Evolutionary conservation across 768 basidiomycete species (phyloP).

Genomic region (Phlegmacium glaucopus): DNA sequence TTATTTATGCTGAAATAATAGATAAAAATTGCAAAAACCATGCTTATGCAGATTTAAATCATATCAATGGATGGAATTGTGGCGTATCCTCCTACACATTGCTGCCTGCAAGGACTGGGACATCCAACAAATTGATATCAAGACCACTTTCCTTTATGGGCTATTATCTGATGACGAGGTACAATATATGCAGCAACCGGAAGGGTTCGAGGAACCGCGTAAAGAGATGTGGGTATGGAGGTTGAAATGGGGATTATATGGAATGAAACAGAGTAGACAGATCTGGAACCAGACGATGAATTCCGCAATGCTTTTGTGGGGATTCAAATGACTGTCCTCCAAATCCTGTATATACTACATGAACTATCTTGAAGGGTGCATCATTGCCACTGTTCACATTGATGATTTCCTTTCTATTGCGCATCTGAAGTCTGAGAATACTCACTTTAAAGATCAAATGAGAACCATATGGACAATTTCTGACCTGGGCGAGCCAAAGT

Average conservation of each 20-base stretch:
- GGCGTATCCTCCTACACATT: constrained; percentile 32
- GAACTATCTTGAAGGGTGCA: constrained; percentile 2
- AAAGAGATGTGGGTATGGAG: constrained; percentile 22
- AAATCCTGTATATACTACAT: constrained; percentile 33
- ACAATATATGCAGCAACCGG: constrained; percentile 35
- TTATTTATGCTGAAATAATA: too few species aligned
- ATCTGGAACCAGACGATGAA: constrained; percentile 41
- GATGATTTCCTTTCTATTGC: constrained; percentile 28
- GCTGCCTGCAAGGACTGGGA: constrained; percentile 32
- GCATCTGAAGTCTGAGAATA: constrained; percentile 4
- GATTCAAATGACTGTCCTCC: constrained; percentile 25
- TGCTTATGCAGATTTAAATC: too few species aligned
- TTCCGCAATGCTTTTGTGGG: constrained; percentile 27
- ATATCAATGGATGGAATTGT: constrained; percentile 40
- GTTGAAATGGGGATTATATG: constrained; percentile 21
- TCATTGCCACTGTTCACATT: constrained; percentile 31
- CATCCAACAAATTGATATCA: constrained; percentile 36
- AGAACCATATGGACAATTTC: constrained; percentile 25
- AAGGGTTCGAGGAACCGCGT: constrained; percentile 25
- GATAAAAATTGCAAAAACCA: too few species aligned
- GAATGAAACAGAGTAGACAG: too few species aligned
- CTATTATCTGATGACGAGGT: constrained; percentile 24
- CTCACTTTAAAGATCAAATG: constrained; percentile 26
- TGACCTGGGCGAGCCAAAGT: constrained; percentile 24
- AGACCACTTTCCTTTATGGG: constrained; percentile 37